phyloP scores from a whole-genome alignment of 345 rosid genomes.

The Draba incana region DNA sequence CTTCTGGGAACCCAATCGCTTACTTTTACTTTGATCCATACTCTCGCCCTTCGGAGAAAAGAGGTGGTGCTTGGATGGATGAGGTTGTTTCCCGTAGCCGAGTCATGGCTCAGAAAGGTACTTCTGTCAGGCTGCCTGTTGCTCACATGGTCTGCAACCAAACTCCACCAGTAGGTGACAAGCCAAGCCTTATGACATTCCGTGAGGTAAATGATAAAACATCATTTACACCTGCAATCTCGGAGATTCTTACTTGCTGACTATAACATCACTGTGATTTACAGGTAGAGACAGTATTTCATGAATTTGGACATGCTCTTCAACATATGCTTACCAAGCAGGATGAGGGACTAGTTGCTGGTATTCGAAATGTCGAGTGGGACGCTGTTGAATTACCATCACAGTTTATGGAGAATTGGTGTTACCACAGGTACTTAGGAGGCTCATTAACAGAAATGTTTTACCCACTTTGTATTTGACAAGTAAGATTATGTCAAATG shows the following conservation, averaged over 20 bases:
- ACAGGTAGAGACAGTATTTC: constrained; percentile 95
- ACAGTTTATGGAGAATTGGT: constrained; percentile 98
- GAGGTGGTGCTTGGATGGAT: constrained; percentile 93
- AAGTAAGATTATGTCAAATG: not conserved
- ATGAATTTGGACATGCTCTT: constrained; percentile 97
- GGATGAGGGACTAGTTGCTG: constrained; percentile 93
- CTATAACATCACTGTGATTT: constrained; percentile 7
- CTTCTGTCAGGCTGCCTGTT: constrained; percentile 49
- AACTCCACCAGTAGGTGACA: constrained; percentile 88
- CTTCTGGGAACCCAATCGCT: constrained; percentile 75
- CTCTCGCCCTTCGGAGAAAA: constrained; percentile 90
- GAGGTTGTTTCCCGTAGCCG: constrained; percentile 84
- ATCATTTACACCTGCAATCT: not conserved
- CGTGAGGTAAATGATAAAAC: constrained; percentile 58
- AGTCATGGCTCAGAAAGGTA: constrained; percentile 46
- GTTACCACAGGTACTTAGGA: constrained; percentile 77
- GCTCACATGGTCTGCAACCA: constrained; percentile 98
- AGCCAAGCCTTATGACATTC: constrained; percentile 96
- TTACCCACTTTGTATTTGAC: not conserved
- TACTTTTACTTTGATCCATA: constrained; percentile 95
- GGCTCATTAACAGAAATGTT: not conserved
- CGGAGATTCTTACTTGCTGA: not conserved
- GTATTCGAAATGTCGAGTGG: constrained; percentile 88
- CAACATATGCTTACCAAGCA: constrained; percentile 93
- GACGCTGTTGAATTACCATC: constrained; percentile 96